Evolutionary conservation across 768 basidiomycete species (phyloP).

Genomic region (Russula compacta): DNA sequence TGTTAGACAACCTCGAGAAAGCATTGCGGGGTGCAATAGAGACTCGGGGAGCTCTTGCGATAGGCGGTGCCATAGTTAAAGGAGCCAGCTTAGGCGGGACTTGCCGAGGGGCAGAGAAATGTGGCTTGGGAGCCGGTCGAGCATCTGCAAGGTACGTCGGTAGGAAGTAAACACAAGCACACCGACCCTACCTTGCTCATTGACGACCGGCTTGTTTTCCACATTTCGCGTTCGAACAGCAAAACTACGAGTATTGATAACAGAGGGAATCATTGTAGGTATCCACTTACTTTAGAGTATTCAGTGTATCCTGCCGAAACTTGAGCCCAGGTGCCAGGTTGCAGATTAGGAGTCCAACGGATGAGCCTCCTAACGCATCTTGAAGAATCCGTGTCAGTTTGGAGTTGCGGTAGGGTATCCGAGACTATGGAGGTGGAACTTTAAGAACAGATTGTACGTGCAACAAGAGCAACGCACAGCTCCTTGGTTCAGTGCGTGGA

Average conservation of each 20-base stretch:
- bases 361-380: constrained; percentile 80
- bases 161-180: not conserved
- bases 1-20: not conserved
- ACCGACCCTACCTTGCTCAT: constrained; percentile 50
- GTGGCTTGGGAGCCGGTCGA: constrained; percentile 46
- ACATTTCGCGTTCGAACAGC: constrained; percentile 79
- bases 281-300: constrained; percentile 71
- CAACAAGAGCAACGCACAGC: constrained; percentile 34
- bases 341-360: constrained; percentile 74
- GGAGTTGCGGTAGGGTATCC: constrained; percentile 85
- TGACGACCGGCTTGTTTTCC: constrained; percentile 72
- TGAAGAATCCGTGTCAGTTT: constrained; percentile 84
- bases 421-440: constrained; percentile 35
- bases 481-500: constrained; percentile 71
- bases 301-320: constrained; percentile 80
- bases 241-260: constrained; percentile 38
- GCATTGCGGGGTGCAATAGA: constrained; percentile 19
- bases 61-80: not conserved
- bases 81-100: constrained; percentile 38
- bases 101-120: constrained; percentile 54
- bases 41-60: constrained; percentile 18
- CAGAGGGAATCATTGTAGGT: not conserved
- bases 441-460: not conserved
- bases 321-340: constrained; percentile 77
- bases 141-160: constrained; percentile 36